Percentiles rank a stretch among this genome's conserved stretches.
phyloP scores from a whole-genome alignment of 352 stramenopile genomes.

The Porosira glacialis region DNA sequence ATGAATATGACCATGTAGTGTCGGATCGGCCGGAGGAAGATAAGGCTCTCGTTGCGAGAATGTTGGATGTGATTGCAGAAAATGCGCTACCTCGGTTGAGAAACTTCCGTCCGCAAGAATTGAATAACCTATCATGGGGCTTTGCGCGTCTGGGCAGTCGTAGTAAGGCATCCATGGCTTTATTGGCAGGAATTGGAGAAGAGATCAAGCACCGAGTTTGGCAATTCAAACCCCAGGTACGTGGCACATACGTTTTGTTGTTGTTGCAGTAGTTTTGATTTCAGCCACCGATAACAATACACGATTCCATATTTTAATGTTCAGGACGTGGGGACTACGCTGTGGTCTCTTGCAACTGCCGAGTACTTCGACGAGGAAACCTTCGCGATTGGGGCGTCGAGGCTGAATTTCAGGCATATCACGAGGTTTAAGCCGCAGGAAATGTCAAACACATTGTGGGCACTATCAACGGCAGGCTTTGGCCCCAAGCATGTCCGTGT shows the following conservation, averaged over 20 bases:
- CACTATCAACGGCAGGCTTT: slow-evolving; percentile 66
- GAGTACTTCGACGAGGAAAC: slow-evolving; percentile 59
- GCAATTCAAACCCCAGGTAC: slow-evolving; percentile 55
- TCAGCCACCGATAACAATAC: no score
- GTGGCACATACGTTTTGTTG: no score
- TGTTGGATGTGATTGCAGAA: slow-evolving; percentile 44
- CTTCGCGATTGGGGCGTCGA: slow-evolving; percentile 50
- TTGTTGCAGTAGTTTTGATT: no score
- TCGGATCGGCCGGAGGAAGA: slow-evolving; percentile 55
- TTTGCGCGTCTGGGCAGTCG: no score
- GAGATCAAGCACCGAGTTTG: slow-evolving; percentile 29
- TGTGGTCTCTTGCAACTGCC: slow-evolving; percentile 71
- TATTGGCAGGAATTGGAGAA: no score
- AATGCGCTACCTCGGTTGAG: slow-evolving; percentile 44
- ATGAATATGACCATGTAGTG: slow-evolving; percentile 64
- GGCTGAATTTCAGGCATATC: slow-evolving; percentile 48
- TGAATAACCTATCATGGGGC: slow-evolving; percentile 78
- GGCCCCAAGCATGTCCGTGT: slow-evolving; percentile 42
- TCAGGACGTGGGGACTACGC: slow-evolving; percentile 74
- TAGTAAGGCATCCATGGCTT: no score
- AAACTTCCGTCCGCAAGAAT: slow-evolving; percentile 67
- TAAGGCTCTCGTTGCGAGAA: slow-evolving; percentile 43
- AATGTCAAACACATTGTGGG: slow-evolving; percentile 74
- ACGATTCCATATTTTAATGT: no score
- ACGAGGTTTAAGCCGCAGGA: slow-evolving; percentile 75